Conservation (phyloP, 2,329 filamentous ascomycete species). For the Cytospora paraplurivora region DNA sequence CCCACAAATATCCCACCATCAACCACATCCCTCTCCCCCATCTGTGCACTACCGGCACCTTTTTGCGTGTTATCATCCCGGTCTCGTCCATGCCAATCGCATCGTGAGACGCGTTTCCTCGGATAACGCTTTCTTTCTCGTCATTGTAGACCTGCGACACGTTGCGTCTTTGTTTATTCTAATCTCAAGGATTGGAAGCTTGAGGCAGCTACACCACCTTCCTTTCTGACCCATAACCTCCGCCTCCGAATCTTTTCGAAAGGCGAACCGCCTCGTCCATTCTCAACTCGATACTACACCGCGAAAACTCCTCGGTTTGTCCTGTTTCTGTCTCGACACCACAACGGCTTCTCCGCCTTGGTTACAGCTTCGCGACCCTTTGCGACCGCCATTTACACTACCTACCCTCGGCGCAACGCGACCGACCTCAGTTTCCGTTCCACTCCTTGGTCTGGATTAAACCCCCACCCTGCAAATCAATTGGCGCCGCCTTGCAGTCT, state of each 20-base stretch:
- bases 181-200: conserved; percentile 8
- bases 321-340: conserved; percentile 13
- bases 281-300: conserved; percentile 4
- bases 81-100: conserved; percentile 8
- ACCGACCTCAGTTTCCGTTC: conserved; percentile 58
- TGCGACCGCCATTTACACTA: conserved; percentile 15
- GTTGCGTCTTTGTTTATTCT: conserved; percentile 29
- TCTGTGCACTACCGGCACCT: conserved; percentile 4
- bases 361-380: conserved; percentile 16
- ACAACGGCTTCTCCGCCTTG: conserved; percentile 10
- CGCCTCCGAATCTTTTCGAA: conserved; percentile 9
- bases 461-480: background rate
- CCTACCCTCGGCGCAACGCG: conserved; percentile 74
- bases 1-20: conserved; percentile 13
- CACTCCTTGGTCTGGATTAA: conserved; percentile 1
- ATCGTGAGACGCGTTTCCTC: conserved; percentile 16
- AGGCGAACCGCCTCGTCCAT: conserved; percentile 1
- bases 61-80: conserved; percentile 6
- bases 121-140: conserved; percentile 23
- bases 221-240: conserved; percentile 5
- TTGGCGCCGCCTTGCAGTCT: conserved; percentile 10
- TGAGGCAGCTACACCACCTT: conserved; percentile 5
- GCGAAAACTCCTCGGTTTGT: conserved; percentile 2
- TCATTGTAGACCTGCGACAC: conserved; percentile 25
- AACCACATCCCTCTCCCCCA: conserved; percentile 8